phyloP scores from a whole-genome alignment of 371 early-diverging fungal genomes.

The Choanephora cucurbitarum region DNA sequence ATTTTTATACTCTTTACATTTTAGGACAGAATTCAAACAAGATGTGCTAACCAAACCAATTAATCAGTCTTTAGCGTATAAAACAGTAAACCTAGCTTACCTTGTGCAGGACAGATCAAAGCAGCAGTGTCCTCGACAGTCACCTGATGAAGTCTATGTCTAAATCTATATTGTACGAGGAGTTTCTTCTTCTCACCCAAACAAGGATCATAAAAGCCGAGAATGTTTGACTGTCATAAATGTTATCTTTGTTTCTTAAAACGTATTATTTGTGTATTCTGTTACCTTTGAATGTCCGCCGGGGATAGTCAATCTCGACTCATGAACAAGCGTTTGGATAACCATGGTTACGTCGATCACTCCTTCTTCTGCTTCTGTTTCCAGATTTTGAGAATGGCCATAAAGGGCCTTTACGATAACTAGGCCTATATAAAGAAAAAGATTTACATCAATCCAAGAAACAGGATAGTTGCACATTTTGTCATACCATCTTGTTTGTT shows the following conservation, averaged over 20 bases:
- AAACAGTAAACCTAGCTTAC: conserved; percentile 37
- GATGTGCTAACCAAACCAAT: conserved; percentile 20
- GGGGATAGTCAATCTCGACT: conserved; percentile 85
- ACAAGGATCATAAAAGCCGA: conserved; percentile 97
- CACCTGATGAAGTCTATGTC: conserved; percentile 79
- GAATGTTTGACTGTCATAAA: conserved; percentile 65
- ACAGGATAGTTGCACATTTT: conserved; percentile 2
- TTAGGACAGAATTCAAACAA: conserved; percentile 19
- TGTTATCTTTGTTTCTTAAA: conserved; percentile 5
- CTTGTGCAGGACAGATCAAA: conserved; percentile 84
- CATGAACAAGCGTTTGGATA: conserved; percentile 81
- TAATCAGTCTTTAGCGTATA: no score
- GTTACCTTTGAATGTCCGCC: conserved; percentile 85
- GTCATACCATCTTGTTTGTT: conserved; percentile 56
- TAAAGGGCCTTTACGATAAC: conserved; percentile 88
- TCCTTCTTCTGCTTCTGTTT: conserved; percentile 36
- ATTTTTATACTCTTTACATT: conserved; percentile 17
- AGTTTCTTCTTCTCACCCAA: conserved; percentile 85
- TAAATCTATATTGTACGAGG: conserved; percentile 83
- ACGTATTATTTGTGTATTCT: conserved; percentile 4
- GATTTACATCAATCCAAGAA: background rate
- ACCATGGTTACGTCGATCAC: conserved; percentile 86
- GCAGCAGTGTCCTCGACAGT: conserved; percentile 78
- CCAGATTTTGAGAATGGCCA: conserved; percentile 68
- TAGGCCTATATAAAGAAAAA: conserved; percentile 56